These are phyloP conservation scores for Zoysia pacifica DNA, from an alignment of 176 grass and related monocot genomes.

Conservation along the genomic window DNA sequence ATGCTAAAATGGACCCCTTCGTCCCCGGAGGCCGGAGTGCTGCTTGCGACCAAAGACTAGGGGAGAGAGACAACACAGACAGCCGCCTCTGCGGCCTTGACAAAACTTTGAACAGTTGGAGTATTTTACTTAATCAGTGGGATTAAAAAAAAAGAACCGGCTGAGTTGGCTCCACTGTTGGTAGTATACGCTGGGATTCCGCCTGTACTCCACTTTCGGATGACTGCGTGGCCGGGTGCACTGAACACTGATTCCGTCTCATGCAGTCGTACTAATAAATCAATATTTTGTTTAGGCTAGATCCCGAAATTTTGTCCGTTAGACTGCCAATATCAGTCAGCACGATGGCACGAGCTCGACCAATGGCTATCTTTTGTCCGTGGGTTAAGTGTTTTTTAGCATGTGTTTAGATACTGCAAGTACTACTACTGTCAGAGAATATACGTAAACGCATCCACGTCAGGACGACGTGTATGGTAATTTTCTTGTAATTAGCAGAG, in stretches of 20 bases:
- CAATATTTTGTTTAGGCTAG: neutral
- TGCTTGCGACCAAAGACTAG: neutral
- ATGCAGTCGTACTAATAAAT: neutral
- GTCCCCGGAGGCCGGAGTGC: neutral
- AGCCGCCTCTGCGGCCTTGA: conserved; percentile 1
- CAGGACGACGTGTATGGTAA: too few species aligned
- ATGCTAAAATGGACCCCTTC: neutral
- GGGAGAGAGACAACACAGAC: neutral
- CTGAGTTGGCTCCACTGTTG: conserved; percentile 33
- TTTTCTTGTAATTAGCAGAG: too few species aligned
- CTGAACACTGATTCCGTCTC: neutral
- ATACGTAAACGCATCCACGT: too few species aligned
- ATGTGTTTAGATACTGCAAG: too few species aligned
- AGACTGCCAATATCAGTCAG: too few species aligned
- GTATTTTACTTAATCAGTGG: conserved; percentile 20
- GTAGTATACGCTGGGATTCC: neutral
- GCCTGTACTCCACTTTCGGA: neutral
- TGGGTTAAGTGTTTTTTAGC: too few species aligned
- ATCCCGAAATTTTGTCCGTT: too few species aligned
- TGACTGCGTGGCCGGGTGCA: neutral
- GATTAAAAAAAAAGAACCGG: neutral
- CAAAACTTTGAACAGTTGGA: neutral
- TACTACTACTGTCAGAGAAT: too few species aligned
- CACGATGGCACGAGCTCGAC: too few species aligned
- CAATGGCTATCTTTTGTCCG: too few species aligned